Percentiles rank a stretch among this genome's conserved stretches.
These are phyloP conservation scores for Colletotrichum salicis DNA, from an alignment of 2,329 filamentous ascomycete genomes.

Conservation along the genomic window DNA sequence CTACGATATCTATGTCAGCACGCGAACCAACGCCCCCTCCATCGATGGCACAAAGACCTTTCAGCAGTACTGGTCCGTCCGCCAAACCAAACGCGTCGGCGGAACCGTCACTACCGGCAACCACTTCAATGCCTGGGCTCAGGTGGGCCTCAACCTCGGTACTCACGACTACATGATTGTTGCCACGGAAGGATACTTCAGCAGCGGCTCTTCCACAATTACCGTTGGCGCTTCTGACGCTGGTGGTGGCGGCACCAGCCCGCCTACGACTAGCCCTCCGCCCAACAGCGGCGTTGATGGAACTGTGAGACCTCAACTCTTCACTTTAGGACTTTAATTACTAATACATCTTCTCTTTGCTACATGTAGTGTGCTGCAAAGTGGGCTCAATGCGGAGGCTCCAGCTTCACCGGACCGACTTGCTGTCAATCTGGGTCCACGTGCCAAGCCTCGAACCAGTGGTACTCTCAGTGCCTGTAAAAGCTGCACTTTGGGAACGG, in stretches of 20 bases:
- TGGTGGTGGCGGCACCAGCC: constrained; percentile 5
- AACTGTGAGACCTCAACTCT: constrained; percentile 2
- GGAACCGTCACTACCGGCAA: constrained; percentile 63
- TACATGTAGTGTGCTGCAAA: constrained; percentile 35
- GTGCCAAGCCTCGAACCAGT: constrained; percentile 39
- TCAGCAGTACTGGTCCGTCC: constrained; percentile 62
- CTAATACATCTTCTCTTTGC: neutral
- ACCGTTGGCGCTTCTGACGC: constrained; percentile 29
- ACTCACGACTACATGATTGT: constrained; percentile 64
- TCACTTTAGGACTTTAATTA: no score
- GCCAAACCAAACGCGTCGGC: constrained; percentile 59
- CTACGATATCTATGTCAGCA: constrained; percentile 62
- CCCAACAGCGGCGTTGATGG: constrained; percentile 12
- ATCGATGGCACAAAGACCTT: constrained; percentile 66
- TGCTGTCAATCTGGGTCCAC: constrained; percentile 40
- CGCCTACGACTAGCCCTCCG: constrained; percentile 15
- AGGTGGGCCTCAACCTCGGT: constrained; percentile 59
- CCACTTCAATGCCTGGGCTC: constrained; percentile 66
- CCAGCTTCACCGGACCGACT: constrained; percentile 39
- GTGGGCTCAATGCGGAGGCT: constrained; percentile 40
- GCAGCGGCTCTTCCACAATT: constrained; percentile 42
- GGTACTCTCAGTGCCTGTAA: constrained; percentile 41
- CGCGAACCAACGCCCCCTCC: constrained; percentile 60
- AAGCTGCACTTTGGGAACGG: neutral
- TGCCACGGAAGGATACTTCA: constrained; percentile 60